Evolutionary conservation across 768 basidiomycete genomes (phyloP), one percentile per base, ranked within the genome.

Genomic region (Termitomyces sp.): DNA sequence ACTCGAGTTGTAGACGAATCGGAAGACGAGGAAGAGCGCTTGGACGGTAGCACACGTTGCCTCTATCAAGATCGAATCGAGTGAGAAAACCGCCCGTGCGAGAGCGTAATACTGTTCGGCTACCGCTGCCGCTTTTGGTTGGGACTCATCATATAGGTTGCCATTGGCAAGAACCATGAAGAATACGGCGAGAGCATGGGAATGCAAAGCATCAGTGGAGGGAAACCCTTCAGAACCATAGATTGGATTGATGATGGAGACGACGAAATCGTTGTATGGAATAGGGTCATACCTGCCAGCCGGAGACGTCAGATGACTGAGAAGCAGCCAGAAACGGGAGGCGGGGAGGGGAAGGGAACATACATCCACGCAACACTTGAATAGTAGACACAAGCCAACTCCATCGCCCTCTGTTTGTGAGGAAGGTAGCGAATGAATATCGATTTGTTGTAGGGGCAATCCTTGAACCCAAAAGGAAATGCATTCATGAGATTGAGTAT

Each of bases 151-250:
- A 57, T 76, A 77, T 5, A 79, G 62, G 17, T 70, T 62, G 7
- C 81, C 83, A 35, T 74, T 72, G 5, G 78, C 75, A 5, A 84
- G 62, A 34, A 81, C 53, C 54, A 77, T 72, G 63, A 82, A 83
- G 65, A 84, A 77, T 19, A 81, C 72, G 17, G 81, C 71, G 34
- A 84, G 71, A 32, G 70, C 66, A 53, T 83, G 78, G 0, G 79
- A 70, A 50, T 80, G 76, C 21, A 79, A 51, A 15, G 46, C 47
- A 40, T 75, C 67, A 19, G 76, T 57, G 45, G 62, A 68, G 9
- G 66, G 62, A 40, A 63, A 64, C 15, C 66, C 68, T 17, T 68
- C 61, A 21, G 61, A 51, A 24, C 68, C 70, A 56, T 80, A 82
- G n/a, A 82, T 70, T 14, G 71, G 71, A 17, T 71, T 64, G 32